These are phyloP conservation scores for Pseudogymnoascus pannorum DNA, from an alignment of 2,329 filamentous ascomycete species.

Conservation along the genomic window DNA sequence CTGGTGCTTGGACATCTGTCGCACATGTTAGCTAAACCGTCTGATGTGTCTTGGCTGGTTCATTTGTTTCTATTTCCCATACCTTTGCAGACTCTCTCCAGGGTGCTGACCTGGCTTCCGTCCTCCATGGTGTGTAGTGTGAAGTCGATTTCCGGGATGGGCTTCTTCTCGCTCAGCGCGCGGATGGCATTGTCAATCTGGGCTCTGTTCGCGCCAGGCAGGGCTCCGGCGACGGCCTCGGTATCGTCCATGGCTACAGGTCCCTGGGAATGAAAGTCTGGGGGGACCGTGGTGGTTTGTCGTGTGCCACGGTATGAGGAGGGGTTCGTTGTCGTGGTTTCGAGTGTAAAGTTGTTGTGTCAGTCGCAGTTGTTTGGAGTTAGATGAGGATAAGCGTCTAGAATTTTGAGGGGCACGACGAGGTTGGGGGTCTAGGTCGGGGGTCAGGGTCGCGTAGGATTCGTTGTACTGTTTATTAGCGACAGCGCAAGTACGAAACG, in stretches of 20 bases:
- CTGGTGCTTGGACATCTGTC: conserved; percentile 92
- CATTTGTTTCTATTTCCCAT: conserved; percentile 26
- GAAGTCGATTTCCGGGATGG: conserved; percentile 96
- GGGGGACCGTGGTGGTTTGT: background rate
- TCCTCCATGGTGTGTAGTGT: conserved; percentile 98
- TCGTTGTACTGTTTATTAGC: background rate
- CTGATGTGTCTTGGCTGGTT: conserved; percentile 6
- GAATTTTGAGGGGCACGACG: background rate
- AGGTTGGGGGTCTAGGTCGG: background rate
- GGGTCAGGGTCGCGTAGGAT: too few relatives aligned
- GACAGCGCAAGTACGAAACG: background rate
- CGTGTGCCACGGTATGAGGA: background rate
- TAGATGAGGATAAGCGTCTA: background rate
- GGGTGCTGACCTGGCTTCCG: conserved; percentile 86
- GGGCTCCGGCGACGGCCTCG: background rate
- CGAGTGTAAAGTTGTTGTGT: background rate
- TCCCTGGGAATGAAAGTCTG: background rate
- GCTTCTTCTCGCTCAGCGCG: conserved; percentile 91
- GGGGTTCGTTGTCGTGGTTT: background rate
- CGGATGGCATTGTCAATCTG: conserved; percentile 85
- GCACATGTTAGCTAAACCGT: conserved; percentile 21
- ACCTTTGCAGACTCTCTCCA: conserved; percentile 99
- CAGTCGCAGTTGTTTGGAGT: background rate
- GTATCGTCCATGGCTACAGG: background rate
- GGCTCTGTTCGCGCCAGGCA: conserved; percentile 14